Evolutionary conservation across 2,329 filamentous ascomycete genomes (phyloP).

Genomic region (Claviceps citrina): DNA sequence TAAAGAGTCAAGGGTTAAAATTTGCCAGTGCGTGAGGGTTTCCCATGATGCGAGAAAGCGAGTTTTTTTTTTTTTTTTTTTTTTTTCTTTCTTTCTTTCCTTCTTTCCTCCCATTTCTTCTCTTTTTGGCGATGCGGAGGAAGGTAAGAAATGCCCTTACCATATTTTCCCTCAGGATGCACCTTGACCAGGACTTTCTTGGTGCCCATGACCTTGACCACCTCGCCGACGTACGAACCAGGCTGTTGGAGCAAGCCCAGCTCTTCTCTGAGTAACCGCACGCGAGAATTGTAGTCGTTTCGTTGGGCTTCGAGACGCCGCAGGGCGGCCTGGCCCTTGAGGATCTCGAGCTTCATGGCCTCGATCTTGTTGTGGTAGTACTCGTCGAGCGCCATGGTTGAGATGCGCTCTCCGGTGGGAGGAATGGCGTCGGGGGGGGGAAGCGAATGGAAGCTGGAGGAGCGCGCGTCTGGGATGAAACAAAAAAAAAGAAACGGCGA

Average conservation of each 20-base stretch:
- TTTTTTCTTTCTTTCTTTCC: too few species aligned
- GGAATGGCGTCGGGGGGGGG: not conserved
- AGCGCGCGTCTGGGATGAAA: too few species aligned
- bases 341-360: constrained; percentile 99
- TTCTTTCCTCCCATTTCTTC: too few species aligned
- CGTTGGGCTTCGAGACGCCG: constrained; percentile 91
- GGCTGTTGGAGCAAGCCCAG: constrained; percentile 91
- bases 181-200: constrained; percentile 99
- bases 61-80: too few species aligned
- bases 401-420: not conserved
- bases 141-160: constrained; percentile 32
- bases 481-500: not conserved
- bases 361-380: constrained; percentile 99
- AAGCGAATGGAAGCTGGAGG: too few species aligned
- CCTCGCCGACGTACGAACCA: constrained; percentile 94
- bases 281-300: constrained; percentile 98
- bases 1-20: too few species aligned
- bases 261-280: constrained; percentile 87
- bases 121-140: too few species aligned
- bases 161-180: constrained; percentile 98
- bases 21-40: too few species aligned
- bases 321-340: constrained; percentile 91
- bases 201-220: constrained; percentile 99
- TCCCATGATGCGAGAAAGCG: too few species aligned
- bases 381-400: constrained; percentile 89